Percentiles rank a stretch among this genome's conserved stretches.
phyloP scores from a whole-genome alignment of 495 filamentous ascomycete species.

The Neurospora sp. region DNA sequence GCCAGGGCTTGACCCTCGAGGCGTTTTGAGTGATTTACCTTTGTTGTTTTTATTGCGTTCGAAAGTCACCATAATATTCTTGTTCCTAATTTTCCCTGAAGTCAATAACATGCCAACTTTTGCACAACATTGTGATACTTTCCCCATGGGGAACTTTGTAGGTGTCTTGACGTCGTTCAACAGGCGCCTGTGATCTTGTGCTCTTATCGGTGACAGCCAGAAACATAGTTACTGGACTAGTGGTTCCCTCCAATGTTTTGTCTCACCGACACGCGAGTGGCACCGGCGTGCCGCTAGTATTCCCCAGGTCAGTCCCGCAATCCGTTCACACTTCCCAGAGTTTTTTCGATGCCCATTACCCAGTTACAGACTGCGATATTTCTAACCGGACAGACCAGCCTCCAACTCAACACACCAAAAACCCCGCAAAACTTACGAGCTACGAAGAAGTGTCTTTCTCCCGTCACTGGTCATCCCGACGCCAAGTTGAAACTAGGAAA shows the following conservation, averaged over 20 bases:
- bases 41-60: slow-evolving; percentile 5
- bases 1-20: slow-evolving; percentile 16
- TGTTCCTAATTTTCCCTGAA: slow-evolving; percentile 18
- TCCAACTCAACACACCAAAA: no score
- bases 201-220: neutral
- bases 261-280: neutral
- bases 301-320: neutral
- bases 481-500: no score
- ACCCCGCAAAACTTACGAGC: no score
- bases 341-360: neutral
- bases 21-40: slow-evolving; percentile 10
- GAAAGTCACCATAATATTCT: slow-evolving; percentile 11
- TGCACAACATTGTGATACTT: neutral
- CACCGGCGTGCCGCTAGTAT: neutral
- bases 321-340: neutral
- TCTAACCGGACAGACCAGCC: no score
- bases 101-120: slow-evolving; percentile 22
- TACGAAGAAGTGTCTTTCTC: no score
- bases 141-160: neutral
- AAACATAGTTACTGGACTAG: neutral
- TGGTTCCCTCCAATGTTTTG: neutral
- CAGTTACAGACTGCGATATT: no score
- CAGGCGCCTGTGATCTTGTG: neutral
- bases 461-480: no score
- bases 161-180: neutral